Conservation (phyloP, 257 asterid species). For the Coffea eugenioides region DNA sequence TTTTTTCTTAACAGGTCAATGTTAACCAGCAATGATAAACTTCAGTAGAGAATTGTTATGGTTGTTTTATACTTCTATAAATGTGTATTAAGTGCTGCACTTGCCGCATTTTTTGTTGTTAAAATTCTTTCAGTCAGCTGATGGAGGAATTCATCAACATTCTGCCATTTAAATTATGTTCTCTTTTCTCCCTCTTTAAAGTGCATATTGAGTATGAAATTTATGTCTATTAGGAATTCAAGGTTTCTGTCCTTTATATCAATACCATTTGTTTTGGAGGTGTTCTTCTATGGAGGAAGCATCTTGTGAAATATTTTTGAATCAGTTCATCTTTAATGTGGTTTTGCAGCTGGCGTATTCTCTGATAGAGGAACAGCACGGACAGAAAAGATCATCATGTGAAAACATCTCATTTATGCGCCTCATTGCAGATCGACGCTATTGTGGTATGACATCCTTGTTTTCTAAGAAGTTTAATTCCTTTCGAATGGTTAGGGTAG, state of each 20-base stretch:
- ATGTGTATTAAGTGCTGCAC: neutral
- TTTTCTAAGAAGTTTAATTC: too few relatives aligned
- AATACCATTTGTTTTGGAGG: neutral
- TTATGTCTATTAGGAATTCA: neutral
- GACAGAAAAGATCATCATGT: neutral
- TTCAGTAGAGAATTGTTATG: neutral
- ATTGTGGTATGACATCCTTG: conserved; percentile 5
- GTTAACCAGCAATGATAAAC: neutral
- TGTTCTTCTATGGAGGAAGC: neutral
- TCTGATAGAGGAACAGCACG: conserved; percentile 11
- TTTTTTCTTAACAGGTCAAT: neutral
- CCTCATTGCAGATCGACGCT: conserved; percentile 6
- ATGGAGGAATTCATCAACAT: neutral
- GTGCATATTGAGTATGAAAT: neutral
- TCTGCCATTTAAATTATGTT: too few relatives aligned
- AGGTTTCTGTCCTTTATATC: neutral
- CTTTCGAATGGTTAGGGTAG: neutral
- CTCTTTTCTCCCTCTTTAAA: neutral
- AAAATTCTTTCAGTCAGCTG: neutral
- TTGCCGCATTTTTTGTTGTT: too few relatives aligned
- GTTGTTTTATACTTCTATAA: neutral
- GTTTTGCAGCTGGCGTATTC: conserved; percentile 6
- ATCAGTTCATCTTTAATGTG: neutral
- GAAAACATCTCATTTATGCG: conserved; percentile 11
- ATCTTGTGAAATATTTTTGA: neutral